Evolutionary conservation across 2,329 filamentous ascomycete genomes (phyloP), one percentile per base, ranked within the genome.

Genomic region (Microdochium nivale): DNA sequence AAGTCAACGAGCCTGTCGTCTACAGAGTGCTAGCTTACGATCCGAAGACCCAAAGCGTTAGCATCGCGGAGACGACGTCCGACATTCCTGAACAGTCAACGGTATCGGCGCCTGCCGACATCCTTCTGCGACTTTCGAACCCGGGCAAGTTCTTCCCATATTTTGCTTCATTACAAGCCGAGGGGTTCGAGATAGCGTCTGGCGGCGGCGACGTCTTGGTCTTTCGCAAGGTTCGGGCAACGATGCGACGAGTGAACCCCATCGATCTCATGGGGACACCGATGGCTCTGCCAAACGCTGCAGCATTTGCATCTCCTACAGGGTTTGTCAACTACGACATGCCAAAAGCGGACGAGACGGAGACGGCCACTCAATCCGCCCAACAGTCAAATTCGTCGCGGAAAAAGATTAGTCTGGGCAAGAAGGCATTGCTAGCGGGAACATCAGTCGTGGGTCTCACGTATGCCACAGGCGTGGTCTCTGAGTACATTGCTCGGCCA

Each of bases 21-120:
- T 88, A 87, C 71, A 87, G 81, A 62, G 76, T 88, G 32, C 71
- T 89, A 5, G 84, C 81, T 1, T 87, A 84, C 58, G 81, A 88
- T 56, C 71, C 79, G 1, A 71, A 70, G 9, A 81, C 76, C 57
- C 75, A 84, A 57, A 70, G 69, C 13, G 72, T 88, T 58, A 76
- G 71, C 44, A 72, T 76, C 2, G 81, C 81, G 5, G 81, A 85
- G 56, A 84, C 81, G 1, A 79, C 76, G 1, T 84, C 83, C 3
- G 66, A 73, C 2, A 74, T 77, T 1, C 67, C 72, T 1, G 73
- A 78, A 48, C 67, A 65, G 5, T 68, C 78, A n/a, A 62, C 68
- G 0, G 69, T 79, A 0, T 65, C 82, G 23, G 76, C 80, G 0
- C 81, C 84, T 1, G 73, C 80, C 9, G 79, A 86, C 48, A 79